These are phyloP conservation scores for Wolfiporia cocos DNA, from an alignment of 1,284 basidiomycete species.

Conservation along the genomic window DNA sequence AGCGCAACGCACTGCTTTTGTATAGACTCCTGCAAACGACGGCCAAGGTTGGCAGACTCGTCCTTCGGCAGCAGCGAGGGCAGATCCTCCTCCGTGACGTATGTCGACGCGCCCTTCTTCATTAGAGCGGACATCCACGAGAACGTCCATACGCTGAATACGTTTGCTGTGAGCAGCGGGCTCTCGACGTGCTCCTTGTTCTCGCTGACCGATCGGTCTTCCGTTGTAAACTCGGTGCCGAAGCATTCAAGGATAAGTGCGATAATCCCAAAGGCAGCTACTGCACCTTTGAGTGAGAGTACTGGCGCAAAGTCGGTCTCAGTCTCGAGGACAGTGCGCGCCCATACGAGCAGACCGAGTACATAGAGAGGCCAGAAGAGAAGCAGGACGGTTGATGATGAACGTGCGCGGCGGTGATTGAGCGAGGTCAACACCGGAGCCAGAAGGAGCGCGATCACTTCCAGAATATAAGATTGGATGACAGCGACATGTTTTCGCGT, in stretches of 20 bases:
- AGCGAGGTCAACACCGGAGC: constrained; percentile 46
- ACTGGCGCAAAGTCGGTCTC: constrained; percentile 27
- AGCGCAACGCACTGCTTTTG: constrained; percentile 46
- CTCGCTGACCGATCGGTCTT: constrained; percentile 22
- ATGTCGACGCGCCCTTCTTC: constrained; percentile 55
- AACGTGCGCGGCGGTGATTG: constrained; percentile 76
- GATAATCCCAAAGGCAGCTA: constrained; percentile 43
- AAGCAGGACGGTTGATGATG: constrained; percentile 73
- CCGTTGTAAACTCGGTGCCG: constrained; percentile 54
- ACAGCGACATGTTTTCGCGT: constrained; percentile 40
- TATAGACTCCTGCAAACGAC: constrained; percentile 55
- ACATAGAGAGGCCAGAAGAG: constrained; percentile 82
- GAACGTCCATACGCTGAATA: constrained; percentile 77
- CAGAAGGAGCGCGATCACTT: constrained; percentile 44
- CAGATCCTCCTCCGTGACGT: constrained; percentile 75
- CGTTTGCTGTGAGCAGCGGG: constrained; percentile 77
- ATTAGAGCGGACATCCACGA: constrained; percentile 78
- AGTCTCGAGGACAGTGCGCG: constrained; percentile 45
- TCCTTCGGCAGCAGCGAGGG: constrained; percentile 64
- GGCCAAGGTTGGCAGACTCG: constrained; percentile 67
- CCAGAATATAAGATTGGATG: constrained; percentile 51
- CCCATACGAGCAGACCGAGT: constrained; percentile 47
- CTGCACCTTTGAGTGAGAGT: constrained; percentile 41
- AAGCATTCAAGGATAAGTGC: constrained; percentile 68
- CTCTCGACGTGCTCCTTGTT: constrained; percentile 51